Conservation (phyloP, 2,329 filamentous ascomycete species). For the Pseudophaeomoniella oleicola region DNA sequence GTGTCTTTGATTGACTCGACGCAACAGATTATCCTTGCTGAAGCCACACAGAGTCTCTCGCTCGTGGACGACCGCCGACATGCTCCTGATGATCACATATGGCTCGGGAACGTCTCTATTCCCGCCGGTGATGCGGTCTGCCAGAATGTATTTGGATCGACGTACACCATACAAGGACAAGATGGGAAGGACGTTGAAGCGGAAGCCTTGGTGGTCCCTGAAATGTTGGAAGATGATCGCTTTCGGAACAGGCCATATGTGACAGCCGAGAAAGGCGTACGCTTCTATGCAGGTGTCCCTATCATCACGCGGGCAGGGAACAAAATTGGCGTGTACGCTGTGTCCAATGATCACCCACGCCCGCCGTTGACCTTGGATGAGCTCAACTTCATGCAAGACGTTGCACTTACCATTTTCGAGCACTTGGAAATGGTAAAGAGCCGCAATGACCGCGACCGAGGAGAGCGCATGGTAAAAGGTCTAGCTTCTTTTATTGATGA, state of each 20-base stretch:
- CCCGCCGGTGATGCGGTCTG: conserved; percentile 16
- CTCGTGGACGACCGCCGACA: conserved; percentile 17
- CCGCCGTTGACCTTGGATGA: conserved; percentile 32
- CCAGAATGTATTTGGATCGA: conserved; percentile 9
- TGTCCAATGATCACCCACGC: conserved; percentile 43
- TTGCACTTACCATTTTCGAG: conserved; percentile 42
- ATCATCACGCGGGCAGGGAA: conserved; percentile 43
- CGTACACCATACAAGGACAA: conserved; percentile 5
- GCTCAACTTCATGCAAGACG: conserved; percentile 39
- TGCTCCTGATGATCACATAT: conserved; percentile 13
- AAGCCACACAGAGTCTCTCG: conserved; percentile 30
- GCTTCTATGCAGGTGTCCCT: conserved; percentile 46
- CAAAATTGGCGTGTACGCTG: conserved; percentile 45
- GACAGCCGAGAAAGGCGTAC: conserved; percentile 17
- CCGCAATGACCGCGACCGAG: conserved; percentile 37
- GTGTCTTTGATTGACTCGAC: conserved; percentile 37
- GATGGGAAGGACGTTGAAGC: conserved; percentile 7
- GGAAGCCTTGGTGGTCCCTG: conserved; percentile 14
- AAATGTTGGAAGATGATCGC: conserved; percentile 22
- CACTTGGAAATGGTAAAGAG: conserved; percentile 44
- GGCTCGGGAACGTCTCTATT: conserved; percentile 17
- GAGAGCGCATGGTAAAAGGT: conserved; percentile 39
- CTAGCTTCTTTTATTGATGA: conserved; percentile 41
- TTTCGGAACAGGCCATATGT: conserved; percentile 24
- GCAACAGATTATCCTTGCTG: conserved; percentile 34